These are phyloP conservation scores for Tarenaya hassleriana DNA, from an alignment of 345 rosid genomes.

Conservation along the genomic window DNA sequence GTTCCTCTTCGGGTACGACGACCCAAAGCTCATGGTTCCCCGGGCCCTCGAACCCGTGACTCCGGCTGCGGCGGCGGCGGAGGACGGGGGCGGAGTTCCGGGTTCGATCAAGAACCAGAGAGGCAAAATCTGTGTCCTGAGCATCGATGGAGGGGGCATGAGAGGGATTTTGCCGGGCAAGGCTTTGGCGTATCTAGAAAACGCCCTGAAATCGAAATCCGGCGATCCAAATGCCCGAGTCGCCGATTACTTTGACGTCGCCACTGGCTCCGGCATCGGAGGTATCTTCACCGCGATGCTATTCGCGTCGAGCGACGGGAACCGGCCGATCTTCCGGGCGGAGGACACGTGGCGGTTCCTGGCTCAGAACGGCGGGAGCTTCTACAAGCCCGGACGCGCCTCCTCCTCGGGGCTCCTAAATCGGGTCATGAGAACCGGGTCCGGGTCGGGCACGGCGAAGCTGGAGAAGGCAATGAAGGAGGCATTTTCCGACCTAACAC, in stretches of 20 bases:
- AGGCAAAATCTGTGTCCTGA: constrained; percentile 82
- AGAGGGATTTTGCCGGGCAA: constrained; percentile 82
- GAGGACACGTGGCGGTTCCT: constrained; percentile 92
- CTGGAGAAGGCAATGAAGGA: constrained; percentile 68
- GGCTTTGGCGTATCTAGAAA: constrained; percentile 79
- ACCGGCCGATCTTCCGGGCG: constrained; percentile 65
- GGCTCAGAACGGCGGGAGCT: constrained; percentile 54
- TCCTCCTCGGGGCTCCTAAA: constrained; percentile 28
- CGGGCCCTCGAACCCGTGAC: constrained; percentile 39
- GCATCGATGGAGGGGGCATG: constrained; percentile 92
- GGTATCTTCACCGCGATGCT: constrained; percentile 93
- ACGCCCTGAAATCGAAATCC: constrained; percentile 68
- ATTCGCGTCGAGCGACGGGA: constrained; percentile 63
- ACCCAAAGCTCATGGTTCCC: constrained; percentile 63
- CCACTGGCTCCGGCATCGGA: constrained; percentile 85
- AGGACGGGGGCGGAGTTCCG: constrained; percentile 13
- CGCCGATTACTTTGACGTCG: constrained; percentile 89
- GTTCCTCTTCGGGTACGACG: constrained; percentile 79
- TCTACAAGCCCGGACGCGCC: constrained; percentile 40
- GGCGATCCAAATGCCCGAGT: constrained; percentile 85
- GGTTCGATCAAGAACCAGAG: constrained; percentile 74
- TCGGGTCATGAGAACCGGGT: constrained; percentile 48
- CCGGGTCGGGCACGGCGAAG: constrained; percentile 35
- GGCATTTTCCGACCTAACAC: constrained; percentile 54
- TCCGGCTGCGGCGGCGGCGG: not conserved